Evolutionary conservation across 345 rosid genomes (phyloP).

Genomic region (Microthlaspi erraticum): DNA sequence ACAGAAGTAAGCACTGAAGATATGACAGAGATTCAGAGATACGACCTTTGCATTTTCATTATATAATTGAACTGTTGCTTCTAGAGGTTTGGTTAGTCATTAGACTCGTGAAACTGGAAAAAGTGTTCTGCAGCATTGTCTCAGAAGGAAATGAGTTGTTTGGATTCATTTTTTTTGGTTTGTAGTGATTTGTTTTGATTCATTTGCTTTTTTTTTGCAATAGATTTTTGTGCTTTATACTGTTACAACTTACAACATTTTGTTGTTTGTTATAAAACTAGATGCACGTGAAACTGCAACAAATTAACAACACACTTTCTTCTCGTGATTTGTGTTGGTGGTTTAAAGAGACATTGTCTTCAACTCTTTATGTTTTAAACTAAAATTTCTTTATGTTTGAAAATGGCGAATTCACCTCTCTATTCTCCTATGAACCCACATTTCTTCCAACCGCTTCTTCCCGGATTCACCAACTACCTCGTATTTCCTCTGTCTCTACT

Average conservation of each 20-base stretch:
- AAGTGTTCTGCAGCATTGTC: too few relatives aligned
- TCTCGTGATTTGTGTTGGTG: not conserved
- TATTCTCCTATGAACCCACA: constrained; percentile 31
- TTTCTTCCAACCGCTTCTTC: constrained; percentile 43
- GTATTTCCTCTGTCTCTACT: constrained; percentile 13
- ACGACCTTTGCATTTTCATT: too few relatives aligned
- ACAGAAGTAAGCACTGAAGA: too few relatives aligned
- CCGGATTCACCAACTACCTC: constrained; percentile 27
- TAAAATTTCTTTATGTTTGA: not conserved
- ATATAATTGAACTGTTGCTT: too few relatives aligned
- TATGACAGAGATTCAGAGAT: too few relatives aligned
- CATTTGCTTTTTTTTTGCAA: not conserved
- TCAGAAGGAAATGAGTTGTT: too few relatives aligned
- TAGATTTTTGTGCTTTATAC: too few relatives aligned
- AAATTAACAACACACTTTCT: not conserved
- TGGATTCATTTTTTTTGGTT: constrained; percentile 2
- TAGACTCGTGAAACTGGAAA: too few relatives aligned
- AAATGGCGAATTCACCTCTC: constrained; percentile 9
- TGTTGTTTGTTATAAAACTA: not conserved
- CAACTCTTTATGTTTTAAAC: not conserved
- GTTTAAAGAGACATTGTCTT: not conserved
- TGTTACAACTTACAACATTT: too few relatives aligned
- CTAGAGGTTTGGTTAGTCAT: too few relatives aligned
- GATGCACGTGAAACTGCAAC: constrained; percentile 22
- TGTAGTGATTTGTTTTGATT: not conserved